Evolutionary conservation across 1,139 yeast species (phyloP).

Genomic region (Yamadazyma trypodendri): DNA sequence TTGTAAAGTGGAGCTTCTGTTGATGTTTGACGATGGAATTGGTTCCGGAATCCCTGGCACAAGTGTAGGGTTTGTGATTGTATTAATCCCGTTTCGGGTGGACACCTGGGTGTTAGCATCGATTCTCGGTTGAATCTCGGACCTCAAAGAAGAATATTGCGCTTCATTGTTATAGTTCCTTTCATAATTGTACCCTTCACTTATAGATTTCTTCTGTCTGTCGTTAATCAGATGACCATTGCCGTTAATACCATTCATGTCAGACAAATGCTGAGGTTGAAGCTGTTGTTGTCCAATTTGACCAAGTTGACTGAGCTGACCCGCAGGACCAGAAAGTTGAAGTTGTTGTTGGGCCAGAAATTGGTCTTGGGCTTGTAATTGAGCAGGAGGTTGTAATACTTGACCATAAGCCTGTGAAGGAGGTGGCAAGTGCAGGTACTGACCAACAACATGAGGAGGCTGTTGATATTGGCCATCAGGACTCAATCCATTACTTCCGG

Average conservation of each 20-base stretch:
- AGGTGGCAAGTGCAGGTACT: conserved; percentile 10
- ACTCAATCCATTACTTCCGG: conserved; percentile 36
- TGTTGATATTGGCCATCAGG: conserved; percentile 19
- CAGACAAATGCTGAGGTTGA: conserved; percentile 13
- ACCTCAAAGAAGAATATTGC: conserved; percentile 53
- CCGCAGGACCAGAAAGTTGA: conserved; percentile 6
- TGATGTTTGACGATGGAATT: conserved; percentile 58
- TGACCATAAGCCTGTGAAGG: conserved; percentile 5
- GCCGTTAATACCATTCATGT: conserved; percentile 13
- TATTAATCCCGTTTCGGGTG: conserved; percentile 21
- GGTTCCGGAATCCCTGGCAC: conserved; percentile 90
- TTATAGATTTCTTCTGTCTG: conserved; percentile 28
- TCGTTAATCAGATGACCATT: conserved; percentile 14
- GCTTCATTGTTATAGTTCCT: conserved; percentile 42
- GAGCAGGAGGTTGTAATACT: conserved; percentile 4
- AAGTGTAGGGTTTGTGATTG: conserved; percentile 56
- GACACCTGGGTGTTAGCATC: conserved; percentile 20
- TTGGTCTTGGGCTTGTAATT: conserved; percentile 6
- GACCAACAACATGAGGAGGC: conserved; percentile 5
- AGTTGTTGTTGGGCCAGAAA: conserved; percentile 4
- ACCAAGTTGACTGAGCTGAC: conserved; percentile 11
- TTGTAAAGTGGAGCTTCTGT: conserved; percentile 57
- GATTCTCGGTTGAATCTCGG: conserved; percentile 30
- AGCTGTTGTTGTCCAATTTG: conserved; percentile 11
- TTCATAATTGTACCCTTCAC: conserved; percentile 31